Conservation (phyloP, 108 stramenopile species). For the Pseudonitzschia pungens region DNA sequence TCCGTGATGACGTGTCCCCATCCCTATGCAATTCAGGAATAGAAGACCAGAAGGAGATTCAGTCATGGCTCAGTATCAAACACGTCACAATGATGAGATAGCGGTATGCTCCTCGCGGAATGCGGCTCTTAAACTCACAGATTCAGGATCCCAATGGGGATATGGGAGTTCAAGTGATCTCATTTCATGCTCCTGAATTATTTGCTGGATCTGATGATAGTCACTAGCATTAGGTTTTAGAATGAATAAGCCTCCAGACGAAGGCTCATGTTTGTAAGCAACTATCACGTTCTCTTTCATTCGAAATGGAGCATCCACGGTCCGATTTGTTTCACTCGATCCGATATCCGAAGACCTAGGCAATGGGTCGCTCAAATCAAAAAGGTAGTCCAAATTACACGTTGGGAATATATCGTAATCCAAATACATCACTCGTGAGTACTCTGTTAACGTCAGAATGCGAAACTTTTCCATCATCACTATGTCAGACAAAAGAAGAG, state of each 20-base stretch:
- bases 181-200: conserved; percentile 29
- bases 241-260: conserved; percentile 56
- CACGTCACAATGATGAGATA: too few species aligned
- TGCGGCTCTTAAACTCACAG: conserved; percentile 11
- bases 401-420: conserved; percentile 74
- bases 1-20: conserved; percentile 37
- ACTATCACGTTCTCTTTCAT: conserved; percentile 50
- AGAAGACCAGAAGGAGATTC: background rate
- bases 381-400: conserved; percentile 60
- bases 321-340: background rate
- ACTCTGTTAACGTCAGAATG: conserved; percentile 57
- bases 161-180: conserved; percentile 24
- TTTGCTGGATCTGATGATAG: conserved; percentile 29
- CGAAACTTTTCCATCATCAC: conserved; percentile 55
- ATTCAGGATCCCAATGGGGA: conserved; percentile 28
- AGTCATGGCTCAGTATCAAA: background rate
- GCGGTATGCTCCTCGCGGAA: background rate
- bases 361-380: conserved; percentile 44
- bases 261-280: conserved; percentile 38
- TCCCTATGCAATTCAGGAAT: background rate
- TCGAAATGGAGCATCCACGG: background rate
- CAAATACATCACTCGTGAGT: conserved; percentile 61
- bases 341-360: background rate
- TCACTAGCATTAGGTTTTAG: conserved; percentile 41
- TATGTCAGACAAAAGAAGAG: background rate